These are phyloP conservation scores for Rhodosporidiobolus sp. DNA, from an alignment of 768 basidiomycete species.

Conservation along the genomic window DNA sequence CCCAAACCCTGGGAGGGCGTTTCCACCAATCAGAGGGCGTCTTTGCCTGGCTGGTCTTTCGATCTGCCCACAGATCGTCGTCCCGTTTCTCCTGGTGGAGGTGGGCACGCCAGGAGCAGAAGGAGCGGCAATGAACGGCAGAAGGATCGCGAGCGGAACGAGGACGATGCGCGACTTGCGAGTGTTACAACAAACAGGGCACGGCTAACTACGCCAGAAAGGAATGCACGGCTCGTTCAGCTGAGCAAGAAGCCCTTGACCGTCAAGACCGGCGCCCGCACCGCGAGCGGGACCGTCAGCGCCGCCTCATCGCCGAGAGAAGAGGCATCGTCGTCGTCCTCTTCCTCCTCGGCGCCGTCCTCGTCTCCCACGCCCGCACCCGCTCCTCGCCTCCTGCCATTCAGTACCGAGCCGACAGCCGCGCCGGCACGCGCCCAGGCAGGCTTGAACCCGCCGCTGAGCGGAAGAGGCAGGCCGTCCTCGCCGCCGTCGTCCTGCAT, in stretches of 20 bases:
- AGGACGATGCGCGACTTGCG: too few species aligned
- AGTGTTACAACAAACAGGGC: background rate
- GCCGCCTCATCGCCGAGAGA: background rate
- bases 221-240: background rate
- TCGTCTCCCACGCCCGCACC: background rate
- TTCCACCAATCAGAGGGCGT: too few species aligned
- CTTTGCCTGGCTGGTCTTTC: too few species aligned
- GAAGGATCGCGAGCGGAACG: too few species aligned
- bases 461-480: background rate
- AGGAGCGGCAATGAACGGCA: too few species aligned
- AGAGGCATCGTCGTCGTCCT: slow-evolving; percentile 7
- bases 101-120: too few species aligned
- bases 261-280: slow-evolving; percentile 9
- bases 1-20: too few species aligned
- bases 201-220: background rate
- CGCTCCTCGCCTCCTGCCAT: background rate
- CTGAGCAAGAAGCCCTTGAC: slow-evolving; percentile 8
- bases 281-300: background rate
- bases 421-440: background rate
- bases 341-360: background rate
- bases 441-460: background rate
- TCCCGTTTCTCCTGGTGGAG: too few species aligned
- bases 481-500: background rate
- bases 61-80: too few species aligned
- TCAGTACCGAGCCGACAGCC: background rate